phyloP scores from a whole-genome alignment of 352 stramenopile genomes.

The Peronosclerospora sorghi region DNA sequence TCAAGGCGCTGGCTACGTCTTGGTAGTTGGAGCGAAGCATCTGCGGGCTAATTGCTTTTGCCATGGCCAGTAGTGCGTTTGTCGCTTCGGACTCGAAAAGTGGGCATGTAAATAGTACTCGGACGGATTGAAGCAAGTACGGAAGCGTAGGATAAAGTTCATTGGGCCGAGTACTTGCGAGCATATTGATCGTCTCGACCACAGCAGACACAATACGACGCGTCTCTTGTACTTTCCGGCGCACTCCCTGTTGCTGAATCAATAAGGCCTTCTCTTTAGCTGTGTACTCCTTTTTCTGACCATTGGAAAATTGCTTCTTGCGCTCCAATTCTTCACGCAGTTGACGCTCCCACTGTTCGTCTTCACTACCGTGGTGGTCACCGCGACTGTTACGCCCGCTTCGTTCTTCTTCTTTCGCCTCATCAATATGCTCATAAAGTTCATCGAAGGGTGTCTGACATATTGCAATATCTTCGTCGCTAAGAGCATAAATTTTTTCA shows the following conservation, averaged over 20 bases:
- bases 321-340: conserved; percentile 67
- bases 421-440: conserved; percentile 59
- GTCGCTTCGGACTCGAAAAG: conserved; percentile 42
- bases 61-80: conserved; percentile 28
- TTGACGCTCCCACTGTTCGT: conserved; percentile 80
- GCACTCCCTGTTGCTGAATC: conserved; percentile 46
- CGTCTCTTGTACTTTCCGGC: conserved; percentile 34
- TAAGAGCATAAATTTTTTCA: conserved; percentile 40
- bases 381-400: conserved; percentile 24
- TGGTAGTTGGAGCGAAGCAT: conserved; percentile 56
- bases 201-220: conserved; percentile 32
- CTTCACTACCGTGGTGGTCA: conserved; percentile 50
- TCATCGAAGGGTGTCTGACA: conserved; percentile 59
- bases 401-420: conserved; percentile 16
- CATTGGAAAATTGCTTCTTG: conserved; percentile 69
- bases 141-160: conserved; percentile 68
- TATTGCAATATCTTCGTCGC: conserved; percentile 44
- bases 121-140: conserved; percentile 40
- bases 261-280: conserved; percentile 47
- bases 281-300: conserved; percentile 35
- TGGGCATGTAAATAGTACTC: conserved; percentile 41
- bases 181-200: conserved; percentile 52
- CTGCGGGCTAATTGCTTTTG: conserved; percentile 48
- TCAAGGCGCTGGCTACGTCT: conserved; percentile 47
- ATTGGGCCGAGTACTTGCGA: conserved; percentile 39